Evolutionary conservation across 805 yeast species (phyloP), one percentile per base, ranked within the genome.

Genomic region (Yarrowia keelungensis): DNA sequence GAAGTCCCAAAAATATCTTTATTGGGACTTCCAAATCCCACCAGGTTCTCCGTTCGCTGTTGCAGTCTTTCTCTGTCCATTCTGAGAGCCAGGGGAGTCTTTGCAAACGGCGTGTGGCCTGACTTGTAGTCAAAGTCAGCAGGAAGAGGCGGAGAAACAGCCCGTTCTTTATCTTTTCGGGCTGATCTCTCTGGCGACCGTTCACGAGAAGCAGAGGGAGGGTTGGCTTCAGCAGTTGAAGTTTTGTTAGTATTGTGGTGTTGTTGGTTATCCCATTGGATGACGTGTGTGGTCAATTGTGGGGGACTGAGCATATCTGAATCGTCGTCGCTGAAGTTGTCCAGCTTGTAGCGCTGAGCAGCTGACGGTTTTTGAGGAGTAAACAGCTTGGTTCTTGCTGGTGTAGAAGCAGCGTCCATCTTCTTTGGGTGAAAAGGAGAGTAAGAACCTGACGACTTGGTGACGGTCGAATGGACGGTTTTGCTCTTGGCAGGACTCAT

Each of bases 191-290:
- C 65, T 3, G 65, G 65, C 8, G 51, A 43, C 26, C 65, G 16
- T 26, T 59, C 51, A 2, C 65, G 35, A 4, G 51, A 12, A 3
- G 51, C 65, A 3, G 65, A 59, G 10, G 65, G 65, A n/a, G 72
- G 56, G n/a, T 51, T 51, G 26, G 36, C 14, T 5, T 14, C 56
- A 4, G 42, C 56, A 2, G 36, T 41, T 0, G 42, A 35, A 5
- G 56, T 35, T 36, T 26, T 70, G 73, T 10, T 71, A 71, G 54
- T 70, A 70, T 26, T 70, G 72, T 9, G 73, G 72, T 9, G 73
- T 67, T 11, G 70, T 69, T 26, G 73, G 71, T 14, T 72, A 54
- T 38, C 67, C 70, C 45, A 69, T 22, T 43, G 69, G 16, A 22
- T 67, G 58, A 22, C 69, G 61, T 32, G 70, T 10, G 67, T 69